phyloP scores from a whole-genome alignment of 352 stramenopile genomes.

The Globisporangium ultimum region DNA sequence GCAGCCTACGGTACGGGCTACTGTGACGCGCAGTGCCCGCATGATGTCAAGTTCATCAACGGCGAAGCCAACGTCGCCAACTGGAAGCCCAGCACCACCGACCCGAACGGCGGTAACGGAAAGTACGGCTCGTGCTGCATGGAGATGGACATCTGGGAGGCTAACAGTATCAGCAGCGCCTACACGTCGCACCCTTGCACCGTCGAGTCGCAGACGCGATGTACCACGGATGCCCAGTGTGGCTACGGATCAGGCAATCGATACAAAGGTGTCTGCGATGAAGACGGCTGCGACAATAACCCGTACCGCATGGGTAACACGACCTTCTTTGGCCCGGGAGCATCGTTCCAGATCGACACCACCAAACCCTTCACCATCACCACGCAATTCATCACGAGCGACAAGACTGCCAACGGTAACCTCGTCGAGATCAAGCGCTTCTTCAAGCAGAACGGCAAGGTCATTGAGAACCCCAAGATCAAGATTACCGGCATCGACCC shows the following conservation, averaged over 20 bases:
- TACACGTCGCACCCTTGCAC: constrained; percentile 63
- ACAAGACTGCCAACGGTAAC: constrained; percentile 47
- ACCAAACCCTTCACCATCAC: constrained; percentile 65
- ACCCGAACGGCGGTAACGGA: constrained; percentile 42
- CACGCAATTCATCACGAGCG: constrained; percentile 66
- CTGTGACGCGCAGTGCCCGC: constrained; percentile 68
- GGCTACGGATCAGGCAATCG: constrained; percentile 37
- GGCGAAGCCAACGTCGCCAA: constrained; percentile 62
- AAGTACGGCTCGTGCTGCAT: constrained; percentile 65
- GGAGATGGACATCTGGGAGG: constrained; percentile 72
- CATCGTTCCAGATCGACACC: constrained; percentile 50
- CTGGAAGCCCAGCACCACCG: constrained; percentile 25
- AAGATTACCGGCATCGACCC: constrained; percentile 22
- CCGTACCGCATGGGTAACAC: constrained; percentile 67
- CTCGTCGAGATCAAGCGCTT: constrained; percentile 70
- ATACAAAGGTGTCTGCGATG: constrained; percentile 71
- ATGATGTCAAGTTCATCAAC: constrained; percentile 80
- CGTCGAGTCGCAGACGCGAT: constrained; percentile 28
- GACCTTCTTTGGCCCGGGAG: constrained; percentile 58
- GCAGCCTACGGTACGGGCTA: constrained; percentile 67
- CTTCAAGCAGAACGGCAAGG: constrained; percentile 58
- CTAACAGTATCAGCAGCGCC: constrained; percentile 52
- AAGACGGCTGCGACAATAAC: constrained; percentile 74
- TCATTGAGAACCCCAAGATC: constrained; percentile 32
- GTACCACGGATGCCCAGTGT: constrained; percentile 36